Evolutionary conservation across 1,284 basidiomycete genomes (phyloP), one percentile per base, ranked within the genome.

Genomic region (Melampsora americana): DNA sequence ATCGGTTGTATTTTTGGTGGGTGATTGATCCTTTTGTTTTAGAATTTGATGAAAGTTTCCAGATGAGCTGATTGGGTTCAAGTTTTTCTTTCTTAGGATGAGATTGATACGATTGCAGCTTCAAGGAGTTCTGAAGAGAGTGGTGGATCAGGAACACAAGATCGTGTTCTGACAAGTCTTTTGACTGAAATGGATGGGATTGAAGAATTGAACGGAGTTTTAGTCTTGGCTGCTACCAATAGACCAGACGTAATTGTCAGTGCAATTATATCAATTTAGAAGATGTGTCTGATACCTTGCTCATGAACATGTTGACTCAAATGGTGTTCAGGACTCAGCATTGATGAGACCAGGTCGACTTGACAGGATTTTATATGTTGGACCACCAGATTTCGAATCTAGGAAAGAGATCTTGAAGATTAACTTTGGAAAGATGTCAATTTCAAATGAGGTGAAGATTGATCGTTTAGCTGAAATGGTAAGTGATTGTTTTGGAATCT

Each of bases 161-260:
- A 92, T 80, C 92, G 95, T 7, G 92, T 98, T 16, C 87, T 99
- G 23, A 96, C 94, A 0, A 95, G 90, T 77, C 86, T 99, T 26
- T 84, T 99, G 70, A 99, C 95, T 81, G 96, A 98, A 83, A 98
- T 99, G 93, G 96, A 99, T 82, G 96, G 96, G 16, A 91, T 99
- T 1, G 93, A 98, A 83, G 91, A 93, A 83, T 86, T 97, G 26
- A 86, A 90, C 4, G 93, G 94, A 0, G 96, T 99, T 18, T 93
- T 93, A 0, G 89, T 99, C 48, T 88, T 99, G 4, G 96, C 94
- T 0, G 96, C 96, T 0, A 99, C 96, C 5, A 99, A 99, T 82
- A 85, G 95, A 69, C 96, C 96, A 0, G 93, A 97, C 78, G 88
- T 90, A 20, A 90, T 99, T 46, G 94, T 94, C 78, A 39, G 35